Base-by-base conservation (phyloP, 2,329 filamentous ascomycete species). In the Orbilia quercus region DNA sequence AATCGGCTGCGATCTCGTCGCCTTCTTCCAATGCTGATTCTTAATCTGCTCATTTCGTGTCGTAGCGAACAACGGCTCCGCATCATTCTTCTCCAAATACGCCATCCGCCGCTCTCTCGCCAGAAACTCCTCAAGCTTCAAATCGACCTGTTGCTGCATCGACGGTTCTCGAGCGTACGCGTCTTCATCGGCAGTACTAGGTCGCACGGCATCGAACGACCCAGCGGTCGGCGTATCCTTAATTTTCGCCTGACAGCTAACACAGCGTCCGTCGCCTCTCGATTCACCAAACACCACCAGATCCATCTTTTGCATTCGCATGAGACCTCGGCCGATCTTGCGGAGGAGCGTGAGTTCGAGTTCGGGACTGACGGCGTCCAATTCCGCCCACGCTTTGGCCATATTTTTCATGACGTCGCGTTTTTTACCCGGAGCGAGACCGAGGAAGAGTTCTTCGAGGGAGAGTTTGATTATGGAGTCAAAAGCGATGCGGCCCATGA, bases 21-120 rank as follows among this genome's bases (percentile, higher is more conserved):
- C 64, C 40, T 62, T 69, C 11, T 55, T 51, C 64, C 64, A 69
- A 42, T 69, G 64, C 48, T 69, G 64, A 23, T 55, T 48, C 55
- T 60, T 69, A 14, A 69, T 7, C 23, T 69, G 64, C 28, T 69
- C 64, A 38, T 69, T 69, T 23, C 58, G 53, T 14, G 64, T 69
- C 4, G 64, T 69, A 12, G 47, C 64, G 48, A 60, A 69, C 38
- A 69, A 23, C 2, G 64, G 64, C 20, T 69, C 64, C 14, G 48
- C 64, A 47, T 69, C 55, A 23, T 47, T 47, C 31, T 60, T 59
- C 5, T 55, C 58, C 12, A 69, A 55, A 18, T 60, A 28, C 7
- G 36, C 55, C 55, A 69, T 40, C 4, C 64, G 34, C 22, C 55
- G 20, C 7, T 59, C 42, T 12, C 55, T 44, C 2, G 64, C 64